A percentile compares a stretch with the other conserved stretches of the same genome.
phyloP scores from a whole-genome alignment of 2,329 filamentous ascomycete species.

The Dryadomyces quercus-mongolicae region DNA sequence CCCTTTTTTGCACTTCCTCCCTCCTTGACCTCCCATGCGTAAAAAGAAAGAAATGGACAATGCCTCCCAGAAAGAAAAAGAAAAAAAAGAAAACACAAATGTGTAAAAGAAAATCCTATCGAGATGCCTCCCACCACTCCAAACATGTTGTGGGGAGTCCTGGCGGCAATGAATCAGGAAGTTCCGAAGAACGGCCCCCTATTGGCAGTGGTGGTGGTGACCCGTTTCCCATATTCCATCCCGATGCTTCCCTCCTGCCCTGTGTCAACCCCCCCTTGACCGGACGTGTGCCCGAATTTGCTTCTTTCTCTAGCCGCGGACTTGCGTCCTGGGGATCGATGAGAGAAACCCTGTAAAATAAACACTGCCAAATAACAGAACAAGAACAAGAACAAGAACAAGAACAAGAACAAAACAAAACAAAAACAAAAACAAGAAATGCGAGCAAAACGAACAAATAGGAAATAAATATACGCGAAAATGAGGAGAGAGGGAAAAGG shows the following conservation, averaged over 20 bases:
- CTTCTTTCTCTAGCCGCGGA: conserved; percentile 8
- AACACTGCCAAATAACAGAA: not conserved
- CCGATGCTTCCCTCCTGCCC: not conserved
- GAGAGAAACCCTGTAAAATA: conserved; percentile 7
- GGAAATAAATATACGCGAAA: too few relatives aligned
- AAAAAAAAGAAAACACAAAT: not conserved
- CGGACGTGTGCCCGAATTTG: conserved; percentile 9
- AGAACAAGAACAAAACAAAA: not conserved
- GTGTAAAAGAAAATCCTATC: not conserved
- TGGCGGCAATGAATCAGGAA: not conserved
- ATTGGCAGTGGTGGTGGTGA: too few relatives aligned
- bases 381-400: not conserved
- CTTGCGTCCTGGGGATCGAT: conserved; percentile 7
- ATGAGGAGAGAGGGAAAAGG: not conserved
- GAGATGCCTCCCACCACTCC: too few relatives aligned
- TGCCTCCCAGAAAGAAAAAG: conserved; percentile 7
- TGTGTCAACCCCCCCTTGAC: not conserved
- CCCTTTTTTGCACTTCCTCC: not conserved
- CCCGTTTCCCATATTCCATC: too few relatives aligned
- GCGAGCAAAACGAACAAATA: not conserved
- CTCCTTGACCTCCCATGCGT: conserved; percentile 1
- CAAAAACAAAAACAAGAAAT: not conserved
- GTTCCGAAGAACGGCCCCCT: too few relatives aligned
- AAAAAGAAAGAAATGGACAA: conserved; percentile 3
- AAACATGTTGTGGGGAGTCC: not conserved